Evolutionary conservation across 768 basidiomycete genomes (phyloP).

Genomic region (Lentinula raphanica): DNA sequence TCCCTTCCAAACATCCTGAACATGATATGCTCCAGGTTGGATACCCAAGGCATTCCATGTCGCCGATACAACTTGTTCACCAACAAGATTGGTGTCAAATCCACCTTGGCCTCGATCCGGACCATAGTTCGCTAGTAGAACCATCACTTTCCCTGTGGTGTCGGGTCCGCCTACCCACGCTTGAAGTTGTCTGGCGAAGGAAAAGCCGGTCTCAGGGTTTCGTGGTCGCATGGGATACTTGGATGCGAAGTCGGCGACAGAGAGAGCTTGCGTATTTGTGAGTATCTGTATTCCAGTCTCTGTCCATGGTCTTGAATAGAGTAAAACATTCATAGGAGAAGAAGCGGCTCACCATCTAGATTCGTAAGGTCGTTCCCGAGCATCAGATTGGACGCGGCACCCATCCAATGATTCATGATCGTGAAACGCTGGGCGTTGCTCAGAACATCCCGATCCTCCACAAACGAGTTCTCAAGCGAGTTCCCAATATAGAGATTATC

Average conservation of each 20-base stretch:
- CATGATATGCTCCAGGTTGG: background rate
- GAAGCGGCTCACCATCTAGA: background rate
- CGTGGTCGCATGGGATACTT: slow-evolving; percentile 4
- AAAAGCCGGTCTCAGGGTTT: slow-evolving; percentile 1
- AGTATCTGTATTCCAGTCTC: background rate
- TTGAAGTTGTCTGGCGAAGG: slow-evolving; percentile 4
- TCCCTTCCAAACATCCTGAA: slow-evolving; percentile 4
- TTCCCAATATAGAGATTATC: slow-evolving; percentile 8
- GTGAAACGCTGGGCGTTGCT: background rate
- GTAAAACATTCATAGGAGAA: background rate
- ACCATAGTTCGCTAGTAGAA: slow-evolving; percentile 6
- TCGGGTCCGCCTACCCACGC: slow-evolving; percentile 8
- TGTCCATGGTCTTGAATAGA: background rate
- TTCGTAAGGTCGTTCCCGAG: slow-evolving; percentile 7
- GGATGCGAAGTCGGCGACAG: slow-evolving; percentile 3
- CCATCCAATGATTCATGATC: slow-evolving; percentile 8
- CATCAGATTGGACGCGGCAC: slow-evolving; percentile 8
- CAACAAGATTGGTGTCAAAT: background rate
- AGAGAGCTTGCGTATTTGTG: slow-evolving; percentile 1
- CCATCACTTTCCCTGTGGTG: slow-evolving; percentile 1
- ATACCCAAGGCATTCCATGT: slow-evolving; percentile 4
- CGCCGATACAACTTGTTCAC: background rate
- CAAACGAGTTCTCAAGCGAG: slow-evolving; percentile 4
- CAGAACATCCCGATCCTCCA: background rate
- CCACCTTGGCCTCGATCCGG: slow-evolving; percentile 8